A percentile compares a stretch with the other conserved stretches of the same genome.
phyloP scores from a whole-genome alignment of 345 rosid species.

The Salix caprea region DNA sequence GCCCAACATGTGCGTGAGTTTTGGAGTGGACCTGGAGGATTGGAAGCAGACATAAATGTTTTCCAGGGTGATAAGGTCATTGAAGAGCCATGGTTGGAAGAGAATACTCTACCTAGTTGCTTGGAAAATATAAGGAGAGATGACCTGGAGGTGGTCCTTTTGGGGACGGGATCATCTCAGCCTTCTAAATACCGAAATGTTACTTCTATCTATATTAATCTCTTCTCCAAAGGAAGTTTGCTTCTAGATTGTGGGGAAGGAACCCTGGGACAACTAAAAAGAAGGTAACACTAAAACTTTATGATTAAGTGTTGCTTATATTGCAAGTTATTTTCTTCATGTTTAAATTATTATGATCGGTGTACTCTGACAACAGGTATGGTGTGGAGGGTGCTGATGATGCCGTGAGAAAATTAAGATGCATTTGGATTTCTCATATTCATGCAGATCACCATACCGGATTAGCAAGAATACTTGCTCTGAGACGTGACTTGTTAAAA shows the following conservation, averaged over 20 bases:
- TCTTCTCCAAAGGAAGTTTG: slow-evolving; percentile 72
- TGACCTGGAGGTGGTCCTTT: slow-evolving; percentile 83
- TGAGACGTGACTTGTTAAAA: slow-evolving; percentile 65
- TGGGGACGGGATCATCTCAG: slow-evolving; percentile 97
- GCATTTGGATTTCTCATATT: slow-evolving; percentile 93
- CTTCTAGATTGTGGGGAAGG: slow-evolving; percentile 96
- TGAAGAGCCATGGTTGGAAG: slow-evolving; percentile 78
- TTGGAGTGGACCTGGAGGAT: slow-evolving; percentile 40
- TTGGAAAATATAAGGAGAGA: slow-evolving; percentile 70
- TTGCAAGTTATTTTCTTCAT: neutral
- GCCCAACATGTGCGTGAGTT: slow-evolving; percentile 48
- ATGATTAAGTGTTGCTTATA: neutral
- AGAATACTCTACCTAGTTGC: slow-evolving; percentile 59
- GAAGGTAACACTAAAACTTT: slow-evolving; percentile 45
- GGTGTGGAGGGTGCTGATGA: slow-evolving; percentile 73
- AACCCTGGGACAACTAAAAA: slow-evolving; percentile 86
- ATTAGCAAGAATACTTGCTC: slow-evolving; percentile 78
- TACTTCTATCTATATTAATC: slow-evolving; percentile 65
- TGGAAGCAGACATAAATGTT: slow-evolving; percentile 11
- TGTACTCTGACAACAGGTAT: slow-evolving; percentile 37
- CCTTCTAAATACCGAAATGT: slow-evolving; percentile 95
- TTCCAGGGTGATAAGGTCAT: slow-evolving; percentile 26
- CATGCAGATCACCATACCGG: slow-evolving; percentile 96
- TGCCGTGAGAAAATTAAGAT: slow-evolving; percentile 57
- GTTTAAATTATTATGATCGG: neutral